A percentile compares a stretch with the other conserved stretches of the same genome.
phyloP scores from a whole-genome alignment of 1,284 basidiomycete genomes.

The Tetrapyrgos nigripes region DNA sequence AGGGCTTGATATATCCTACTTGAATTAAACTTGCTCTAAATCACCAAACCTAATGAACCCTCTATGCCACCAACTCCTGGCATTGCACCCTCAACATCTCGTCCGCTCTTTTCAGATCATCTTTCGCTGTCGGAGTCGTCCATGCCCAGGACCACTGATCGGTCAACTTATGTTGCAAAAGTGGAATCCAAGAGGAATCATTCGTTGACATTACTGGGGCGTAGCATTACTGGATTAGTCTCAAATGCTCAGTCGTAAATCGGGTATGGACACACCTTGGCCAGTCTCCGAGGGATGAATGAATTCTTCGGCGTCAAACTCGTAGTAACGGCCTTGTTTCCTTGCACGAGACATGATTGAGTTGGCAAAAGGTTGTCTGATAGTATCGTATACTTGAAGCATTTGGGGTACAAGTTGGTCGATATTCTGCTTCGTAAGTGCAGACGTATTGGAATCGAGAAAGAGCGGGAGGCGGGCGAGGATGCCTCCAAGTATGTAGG shows the following conservation, averaged over 20 bases:
- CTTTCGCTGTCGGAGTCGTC: not conserved
- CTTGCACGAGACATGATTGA: conserved; percentile 19
- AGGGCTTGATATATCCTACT: too few species aligned
- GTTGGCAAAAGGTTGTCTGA: conserved; percentile 26
- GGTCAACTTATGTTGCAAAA: not conserved
- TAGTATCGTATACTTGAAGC: conserved; percentile 20
- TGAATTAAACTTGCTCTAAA: too few species aligned
- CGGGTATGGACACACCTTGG: not conserved
- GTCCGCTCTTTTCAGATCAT: not conserved
- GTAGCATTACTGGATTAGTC: too few species aligned
- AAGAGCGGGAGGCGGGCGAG: conserved; percentile 6
- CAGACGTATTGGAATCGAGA: not conserved
- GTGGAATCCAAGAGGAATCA: not conserved
- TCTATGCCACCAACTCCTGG: not conserved
- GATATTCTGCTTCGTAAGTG: not conserved
- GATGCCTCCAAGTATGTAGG: conserved; percentile 25
- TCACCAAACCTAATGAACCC: too few species aligned
- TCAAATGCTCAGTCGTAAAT: not conserved
- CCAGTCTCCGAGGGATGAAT: not conserved
- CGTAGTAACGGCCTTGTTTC: conserved; percentile 22
- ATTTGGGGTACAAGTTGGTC: conserved; percentile 10
- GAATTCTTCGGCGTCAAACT: conserved; percentile 15
- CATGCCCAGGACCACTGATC: conserved; percentile 7
- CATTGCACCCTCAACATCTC: not conserved
- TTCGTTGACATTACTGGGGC: not conserved